A percentile compares a stretch with the other conserved stretches of the same genome.
Conservation (phyloP, 2,329 filamentous ascomycete genomes). For the Phaeosphaeriaceae sp. region DNA sequence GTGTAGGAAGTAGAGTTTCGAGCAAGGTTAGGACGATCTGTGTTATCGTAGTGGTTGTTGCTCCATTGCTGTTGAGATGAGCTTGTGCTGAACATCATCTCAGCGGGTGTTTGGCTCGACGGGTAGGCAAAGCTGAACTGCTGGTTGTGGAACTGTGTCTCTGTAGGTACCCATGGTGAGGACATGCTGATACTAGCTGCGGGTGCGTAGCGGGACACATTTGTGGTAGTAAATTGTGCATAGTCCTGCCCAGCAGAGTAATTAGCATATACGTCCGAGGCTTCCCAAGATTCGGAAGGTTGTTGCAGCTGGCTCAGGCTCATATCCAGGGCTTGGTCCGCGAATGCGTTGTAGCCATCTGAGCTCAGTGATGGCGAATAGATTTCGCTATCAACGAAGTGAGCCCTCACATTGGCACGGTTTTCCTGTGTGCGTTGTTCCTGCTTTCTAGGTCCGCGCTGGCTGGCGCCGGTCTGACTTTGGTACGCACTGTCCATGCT, state of each 20-base stretch:
- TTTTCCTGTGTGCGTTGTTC: slow-evolving; percentile 41
- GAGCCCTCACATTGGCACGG: slow-evolving; percentile 35
- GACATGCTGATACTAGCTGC: slow-evolving; percentile 24
- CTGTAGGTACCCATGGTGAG: slow-evolving; percentile 32
- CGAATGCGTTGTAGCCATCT: slow-evolving; percentile 42
- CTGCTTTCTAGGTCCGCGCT: slow-evolving; percentile 34
- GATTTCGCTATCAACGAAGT: slow-evolving; percentile 39
- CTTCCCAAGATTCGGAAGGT: slow-evolving; percentile 39
- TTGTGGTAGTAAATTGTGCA: slow-evolving; percentile 35
- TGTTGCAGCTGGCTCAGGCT: slow-evolving; percentile 45
- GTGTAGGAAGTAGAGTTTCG: slow-evolving; percentile 40
- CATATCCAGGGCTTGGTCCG: slow-evolving; percentile 40
- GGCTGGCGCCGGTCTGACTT: slow-evolving; percentile 48
- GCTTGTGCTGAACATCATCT: slow-evolving; percentile 30
- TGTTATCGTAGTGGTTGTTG: slow-evolving; percentile 24
- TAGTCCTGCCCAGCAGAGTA: slow-evolving; percentile 46
- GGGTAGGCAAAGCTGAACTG: slow-evolving; percentile 38
- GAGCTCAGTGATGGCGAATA: slow-evolving; percentile 48
- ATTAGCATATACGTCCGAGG: slow-evolving; percentile 47
- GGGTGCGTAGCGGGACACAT: slow-evolving; percentile 28
- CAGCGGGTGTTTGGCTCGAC: slow-evolving; percentile 21
- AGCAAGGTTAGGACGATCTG: slow-evolving; percentile 26
- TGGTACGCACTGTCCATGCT: slow-evolving; percentile 53
- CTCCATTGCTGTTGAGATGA: slow-evolving; percentile 30
- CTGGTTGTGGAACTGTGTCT: slow-evolving; percentile 33